Conservation (phyloP, 2,329 filamentous ascomycete genomes). For the Thyridium curvatum region DNA sequence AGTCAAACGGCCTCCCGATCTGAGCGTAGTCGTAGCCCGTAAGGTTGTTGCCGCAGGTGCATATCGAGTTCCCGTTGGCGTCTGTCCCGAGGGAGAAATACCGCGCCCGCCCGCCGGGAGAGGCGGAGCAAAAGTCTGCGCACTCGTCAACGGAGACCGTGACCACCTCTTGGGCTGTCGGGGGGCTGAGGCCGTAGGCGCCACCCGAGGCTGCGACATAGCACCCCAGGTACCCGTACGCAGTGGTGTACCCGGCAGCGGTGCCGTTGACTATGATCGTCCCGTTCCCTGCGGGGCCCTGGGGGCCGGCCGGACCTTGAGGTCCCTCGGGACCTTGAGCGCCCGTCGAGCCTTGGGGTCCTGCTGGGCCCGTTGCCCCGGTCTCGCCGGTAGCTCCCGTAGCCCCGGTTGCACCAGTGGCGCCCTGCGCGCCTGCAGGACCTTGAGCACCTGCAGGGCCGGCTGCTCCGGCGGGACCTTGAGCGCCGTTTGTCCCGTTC, state of each 20-base stretch:
- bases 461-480: not conserved
- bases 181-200: constrained; percentile 3
- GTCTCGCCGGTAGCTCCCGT: not conserved
- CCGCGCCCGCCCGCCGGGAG: constrained; percentile 1
- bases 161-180: constrained; percentile 4
- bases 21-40: constrained; percentile 2
- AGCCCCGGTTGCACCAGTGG: not conserved
- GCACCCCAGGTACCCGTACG: constrained; percentile 7
- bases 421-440: not conserved
- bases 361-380: not conserved
- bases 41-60: constrained; percentile 7
- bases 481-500: constrained; percentile 5
- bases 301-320: too few species aligned
- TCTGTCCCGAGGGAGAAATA: constrained; percentile 8
- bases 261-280: not conserved
- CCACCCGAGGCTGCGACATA: constrained; percentile 2
- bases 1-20: not conserved
- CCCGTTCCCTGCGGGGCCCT: too few species aligned
- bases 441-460: constrained; percentile 1
- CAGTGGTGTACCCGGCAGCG: not conserved
- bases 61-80: constrained; percentile 3
- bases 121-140: constrained; percentile 6
- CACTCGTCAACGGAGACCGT: constrained; percentile 8
- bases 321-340: too few species aligned
- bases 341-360: not conserved